Conservation (phyloP, 768 basidiomycete genomes). For the Guyanaporus albipodus region DNA sequence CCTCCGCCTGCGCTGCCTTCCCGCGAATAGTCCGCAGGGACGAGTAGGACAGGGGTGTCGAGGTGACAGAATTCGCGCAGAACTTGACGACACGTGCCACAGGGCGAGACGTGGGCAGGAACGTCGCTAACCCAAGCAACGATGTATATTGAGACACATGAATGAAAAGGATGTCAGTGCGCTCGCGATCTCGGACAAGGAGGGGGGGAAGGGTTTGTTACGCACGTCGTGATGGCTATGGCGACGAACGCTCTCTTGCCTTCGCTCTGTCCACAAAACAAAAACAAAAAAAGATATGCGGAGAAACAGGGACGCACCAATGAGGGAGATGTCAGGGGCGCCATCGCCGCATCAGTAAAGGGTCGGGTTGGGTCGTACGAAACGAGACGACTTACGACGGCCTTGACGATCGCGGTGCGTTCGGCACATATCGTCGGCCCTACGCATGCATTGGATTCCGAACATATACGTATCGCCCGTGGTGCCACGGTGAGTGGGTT, state of each 20-base stretch:
- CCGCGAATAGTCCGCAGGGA: conserved; percentile 58
- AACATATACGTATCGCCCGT: no score
- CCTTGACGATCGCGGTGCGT: conserved; percentile 92
- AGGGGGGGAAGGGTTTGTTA: conserved; percentile 1
- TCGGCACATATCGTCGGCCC: conserved; percentile 97
- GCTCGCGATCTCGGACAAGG: no score
- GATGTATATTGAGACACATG: no score
- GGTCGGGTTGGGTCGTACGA: not conserved
- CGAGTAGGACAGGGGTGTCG: conserved; percentile 68
- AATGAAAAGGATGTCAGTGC: no score
- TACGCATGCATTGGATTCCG: no score
- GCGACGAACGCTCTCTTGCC: conserved; percentile 67
- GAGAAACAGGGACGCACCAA: no score
- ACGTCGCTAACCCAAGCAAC: conserved; percentile 56
- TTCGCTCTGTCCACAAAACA: no score
- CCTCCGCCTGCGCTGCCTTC: not conserved
- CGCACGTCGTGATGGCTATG: conserved; percentile 78
- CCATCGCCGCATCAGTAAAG: no score
- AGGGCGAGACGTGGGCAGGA: conserved; percentile 65
- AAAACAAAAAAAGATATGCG: no score
- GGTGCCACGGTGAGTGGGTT: not conserved
- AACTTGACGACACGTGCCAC: conserved; percentile 92
- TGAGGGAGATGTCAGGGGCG: not conserved
- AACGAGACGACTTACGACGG: conserved; percentile 54
- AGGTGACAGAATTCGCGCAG: conserved; percentile 80